These are phyloP conservation scores for Candida mattraensis DNA, from an alignment of 805 yeast species.

Conservation along the genomic window DNA sequence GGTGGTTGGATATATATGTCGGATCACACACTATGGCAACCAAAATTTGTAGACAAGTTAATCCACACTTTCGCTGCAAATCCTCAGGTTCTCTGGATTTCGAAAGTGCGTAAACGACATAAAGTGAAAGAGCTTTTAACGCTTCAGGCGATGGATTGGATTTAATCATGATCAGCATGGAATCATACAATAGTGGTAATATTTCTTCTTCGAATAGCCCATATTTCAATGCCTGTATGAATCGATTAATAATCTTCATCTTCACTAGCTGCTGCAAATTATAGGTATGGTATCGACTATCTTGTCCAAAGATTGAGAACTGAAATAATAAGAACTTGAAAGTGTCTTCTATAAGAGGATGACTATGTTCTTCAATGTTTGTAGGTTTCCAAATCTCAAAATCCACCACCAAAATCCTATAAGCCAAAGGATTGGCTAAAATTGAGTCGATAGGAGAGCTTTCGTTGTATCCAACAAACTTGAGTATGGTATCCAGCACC, in stretches of 20 bases:
- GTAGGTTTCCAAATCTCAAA: slow-evolving; percentile 55
- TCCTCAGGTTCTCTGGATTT: slow-evolving; percentile 24
- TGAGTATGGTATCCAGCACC: slow-evolving; percentile 48
- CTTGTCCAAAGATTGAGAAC: slow-evolving; percentile 52
- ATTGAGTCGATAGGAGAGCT: slow-evolving; percentile 53
- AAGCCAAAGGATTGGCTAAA: slow-evolving; percentile 55
- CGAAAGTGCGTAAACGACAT: slow-evolving; percentile 48
- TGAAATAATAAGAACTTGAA: slow-evolving; percentile 57
- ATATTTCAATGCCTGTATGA: slow-evolving; percentile 51
- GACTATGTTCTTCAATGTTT: slow-evolving; percentile 16
- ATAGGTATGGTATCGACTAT: slow-evolving; percentile 48
- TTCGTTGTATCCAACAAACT: slow-evolving; percentile 56
- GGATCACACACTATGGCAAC: slow-evolving; percentile 43
- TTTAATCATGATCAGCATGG: slow-evolving; percentile 41
- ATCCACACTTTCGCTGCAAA: slow-evolving; percentile 31
- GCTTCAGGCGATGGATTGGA: slow-evolving; percentile 55
- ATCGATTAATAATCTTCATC: slow-evolving; percentile 44
- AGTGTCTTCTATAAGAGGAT: slow-evolving; percentile 37
- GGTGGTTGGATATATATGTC: slow-evolving; percentile 8
- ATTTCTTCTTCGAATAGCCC: slow-evolving; percentile 38
- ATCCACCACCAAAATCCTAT: slow-evolving; percentile 58
- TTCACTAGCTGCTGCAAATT: slow-evolving; percentile 54
- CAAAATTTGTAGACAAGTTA: slow-evolving; percentile 38
- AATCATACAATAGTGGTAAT: slow-evolving; percentile 37
- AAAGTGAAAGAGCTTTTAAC: slow-evolving; percentile 52